A percentile compares a stretch with the other conserved stretches of the same genome.
Conservation (phyloP, 345 rosid genomes). For the Odontarrhena argentea region DNA sequence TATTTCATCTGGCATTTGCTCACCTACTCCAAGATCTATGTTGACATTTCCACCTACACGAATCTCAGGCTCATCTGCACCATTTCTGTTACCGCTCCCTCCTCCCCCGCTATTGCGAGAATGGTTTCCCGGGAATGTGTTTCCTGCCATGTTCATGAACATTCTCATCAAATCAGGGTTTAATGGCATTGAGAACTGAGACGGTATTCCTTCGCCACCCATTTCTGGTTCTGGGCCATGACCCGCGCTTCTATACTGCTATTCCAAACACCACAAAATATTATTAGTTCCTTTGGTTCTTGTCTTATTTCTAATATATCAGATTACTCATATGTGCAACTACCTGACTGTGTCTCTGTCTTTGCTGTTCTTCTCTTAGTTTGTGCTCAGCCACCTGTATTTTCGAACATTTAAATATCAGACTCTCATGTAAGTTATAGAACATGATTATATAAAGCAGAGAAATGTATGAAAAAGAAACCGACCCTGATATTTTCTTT, state of each 20-base stretch:
- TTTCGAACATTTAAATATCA: conserved; percentile 26
- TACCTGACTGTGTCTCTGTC: conserved; percentile 60
- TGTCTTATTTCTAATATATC: conserved; percentile 7
- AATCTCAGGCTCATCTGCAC: conserved; percentile 35
- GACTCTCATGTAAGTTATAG: neutral
- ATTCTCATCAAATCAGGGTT: conserved; percentile 36
- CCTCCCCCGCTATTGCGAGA: conserved; percentile 16
- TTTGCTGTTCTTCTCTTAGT: conserved; percentile 58
- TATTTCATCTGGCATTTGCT: conserved; percentile 47
- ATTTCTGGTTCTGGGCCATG: conserved; percentile 29
- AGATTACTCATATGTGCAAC: neutral
- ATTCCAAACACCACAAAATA: conserved; percentile 29
- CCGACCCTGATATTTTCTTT: conserved; percentile 79
- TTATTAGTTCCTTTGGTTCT: conserved; percentile 3
- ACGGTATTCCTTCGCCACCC: conserved; percentile 29
- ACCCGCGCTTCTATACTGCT: conserved; percentile 29
- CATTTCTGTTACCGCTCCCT: conserved; percentile 31
- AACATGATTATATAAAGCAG: neutral
- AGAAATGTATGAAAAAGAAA: neutral
- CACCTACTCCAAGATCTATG: conserved; percentile 31
- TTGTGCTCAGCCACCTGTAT: conserved; percentile 72
- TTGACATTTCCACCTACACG: conserved; percentile 31
- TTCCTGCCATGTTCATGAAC: conserved; percentile 46
- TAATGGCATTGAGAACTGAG: conserved; percentile 38
- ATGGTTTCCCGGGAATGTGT: conserved; percentile 18